phyloP scores from a whole-genome alignment of 805 yeast species.

The Lachancea cidri region DNA sequence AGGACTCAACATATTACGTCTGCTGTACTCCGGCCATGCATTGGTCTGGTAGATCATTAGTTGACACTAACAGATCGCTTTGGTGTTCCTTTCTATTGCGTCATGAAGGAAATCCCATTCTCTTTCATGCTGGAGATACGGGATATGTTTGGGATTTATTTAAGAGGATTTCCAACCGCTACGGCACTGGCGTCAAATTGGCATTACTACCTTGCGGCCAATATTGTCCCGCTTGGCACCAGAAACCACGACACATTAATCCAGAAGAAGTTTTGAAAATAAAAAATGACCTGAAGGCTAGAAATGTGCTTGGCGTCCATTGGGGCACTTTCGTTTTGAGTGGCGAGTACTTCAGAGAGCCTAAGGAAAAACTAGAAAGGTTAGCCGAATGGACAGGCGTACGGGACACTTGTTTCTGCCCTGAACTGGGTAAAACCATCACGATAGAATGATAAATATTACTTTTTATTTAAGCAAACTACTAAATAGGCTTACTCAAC shows the following conservation, averaged over 20 bases:
- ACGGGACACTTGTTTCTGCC: slow-evolving; percentile 45
- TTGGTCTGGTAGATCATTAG: slow-evolving; percentile 86
- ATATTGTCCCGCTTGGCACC: slow-evolving; percentile 93
- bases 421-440: slow-evolving; percentile 68
- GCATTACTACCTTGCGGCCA: slow-evolving; percentile 92
- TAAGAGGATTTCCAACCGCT: slow-evolving; percentile 53
- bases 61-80: slow-evolving; percentile 72
- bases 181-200: slow-evolving; percentile 53
- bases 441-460: slow-evolving; percentile 3
- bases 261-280: slow-evolving; percentile 74
- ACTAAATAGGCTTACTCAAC: slow-evolving; percentile 13
- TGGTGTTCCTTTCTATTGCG: slow-evolving; percentile 86
- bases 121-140: slow-evolving; percentile 93
- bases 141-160: slow-evolving; percentile 80
- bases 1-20: slow-evolving; percentile 51
- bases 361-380: slow-evolving; percentile 53
- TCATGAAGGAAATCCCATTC: slow-evolving; percentile 60
- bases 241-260: slow-evolving; percentile 78
- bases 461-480: slow-evolving; percentile 1
- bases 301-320: slow-evolving; percentile 78
- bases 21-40: slow-evolving; percentile 95
- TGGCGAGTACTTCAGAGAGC: slow-evolving; percentile 84
- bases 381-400: slow-evolving; percentile 39
- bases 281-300: slow-evolving; percentile 55
- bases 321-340: slow-evolving; percentile 95